Base-by-base conservation (phyloP, 495 filamentous ascomycete genomes). In the Xylaria grammica region DNA sequence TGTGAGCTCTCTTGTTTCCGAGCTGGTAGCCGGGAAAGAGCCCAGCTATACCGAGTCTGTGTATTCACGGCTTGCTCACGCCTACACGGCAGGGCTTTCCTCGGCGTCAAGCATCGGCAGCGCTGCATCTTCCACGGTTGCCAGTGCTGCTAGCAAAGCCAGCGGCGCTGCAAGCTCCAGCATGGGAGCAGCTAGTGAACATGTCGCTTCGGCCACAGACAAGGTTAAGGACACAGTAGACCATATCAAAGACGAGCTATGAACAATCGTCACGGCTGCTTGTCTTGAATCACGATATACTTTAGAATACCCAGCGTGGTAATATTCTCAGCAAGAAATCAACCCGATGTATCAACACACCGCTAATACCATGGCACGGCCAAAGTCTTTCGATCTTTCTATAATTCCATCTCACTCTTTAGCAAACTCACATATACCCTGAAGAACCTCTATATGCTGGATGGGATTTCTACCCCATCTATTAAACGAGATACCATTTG, bases 1-100 rank as follows among this genome's bases (percentile, higher is more conserved):
- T n/a, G 79, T 96, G 2, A 85, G 88, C 69, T 85, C 80, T 22
- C 79, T 97, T 1, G 82, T 97, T 15, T 89, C 88, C 13, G 92
- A 97, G 68, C 78, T 97, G 3, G 78, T 97, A 27, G 71, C 78
- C 49, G 93, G 90, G 26, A 90, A 88, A 74, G 91, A 97, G 72
- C 90, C 91, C 5, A 84, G 87, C 15, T 97, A 91, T 69, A 92
- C 90, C 0, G 91, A 97, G 66, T 91, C 89, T 61, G 89, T 94
- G 0, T 84, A 93, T 78, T 87, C 79, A 59, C 84, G 89, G 22
- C 82, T 97, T 6, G 83, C 82, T 34, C 86, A 85, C 2, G 91
- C 87, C 0, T 86, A 87, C 49, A 71, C 73, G 0, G 76, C 74
- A 0, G 74, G 72, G 1, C 20, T 67, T 15, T 61, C 74, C 0